phyloP scores from a whole-genome alignment of 2,329 filamentous ascomycete genomes.

The Botrytis fabae region DNA sequence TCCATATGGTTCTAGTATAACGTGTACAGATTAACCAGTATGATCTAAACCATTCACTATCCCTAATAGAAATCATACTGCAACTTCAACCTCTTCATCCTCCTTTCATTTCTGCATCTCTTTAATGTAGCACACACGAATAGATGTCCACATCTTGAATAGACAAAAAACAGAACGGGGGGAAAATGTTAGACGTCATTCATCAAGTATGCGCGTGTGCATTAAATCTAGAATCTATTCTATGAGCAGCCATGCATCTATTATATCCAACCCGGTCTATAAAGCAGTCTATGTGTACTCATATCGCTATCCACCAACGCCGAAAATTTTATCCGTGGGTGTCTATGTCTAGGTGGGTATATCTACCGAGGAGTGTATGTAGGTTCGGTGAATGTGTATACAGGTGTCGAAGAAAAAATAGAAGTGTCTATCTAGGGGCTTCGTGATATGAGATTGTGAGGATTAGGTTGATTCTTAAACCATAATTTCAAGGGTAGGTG shows the following conservation, averaged over 20 bases:
- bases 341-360: constrained; percentile 4
- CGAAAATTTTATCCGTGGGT: neutral
- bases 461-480: neutral
- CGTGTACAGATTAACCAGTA: neutral
- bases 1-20: neutral
- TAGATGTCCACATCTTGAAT: neutral
- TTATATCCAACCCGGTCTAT: constrained; percentile 12
- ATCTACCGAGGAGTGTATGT: neutral
- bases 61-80: too few species aligned
- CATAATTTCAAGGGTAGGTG: neutral
- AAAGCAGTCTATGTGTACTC: neutral
- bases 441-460: neutral
- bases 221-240: constrained; percentile 17
- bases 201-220: neutral
- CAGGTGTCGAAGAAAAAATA: neutral
- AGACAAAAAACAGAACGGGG: neutral
- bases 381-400: neutral
- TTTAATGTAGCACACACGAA: neutral
- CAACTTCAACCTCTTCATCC: neutral
- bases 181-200: neutral
- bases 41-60: neutral
- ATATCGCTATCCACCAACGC: constrained; percentile 2
- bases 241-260: constrained; percentile 5
- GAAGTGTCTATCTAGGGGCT: neutral
- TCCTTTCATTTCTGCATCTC: neutral